These are phyloP conservation scores for Kazachstania africana DNA, from an alignment of 805 yeast species.

Conservation along the genomic window DNA sequence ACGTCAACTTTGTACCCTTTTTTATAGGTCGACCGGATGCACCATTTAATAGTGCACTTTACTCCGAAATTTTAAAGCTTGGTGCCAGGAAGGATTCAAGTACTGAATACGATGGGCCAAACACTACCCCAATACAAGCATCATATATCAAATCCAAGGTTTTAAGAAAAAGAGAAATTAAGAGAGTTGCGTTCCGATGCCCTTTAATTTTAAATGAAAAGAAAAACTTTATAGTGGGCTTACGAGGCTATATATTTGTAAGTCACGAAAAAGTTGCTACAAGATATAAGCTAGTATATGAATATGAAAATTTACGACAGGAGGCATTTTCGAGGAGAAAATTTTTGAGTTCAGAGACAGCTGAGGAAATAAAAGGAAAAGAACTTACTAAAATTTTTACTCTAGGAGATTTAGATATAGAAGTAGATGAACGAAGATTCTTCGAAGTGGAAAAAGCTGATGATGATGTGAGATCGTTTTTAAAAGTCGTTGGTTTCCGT, in stretches of 20 bases:
- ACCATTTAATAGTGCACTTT: constrained; percentile 36
- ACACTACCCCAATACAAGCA: constrained; percentile 32
- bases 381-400: constrained; percentile 29
- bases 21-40: constrained; percentile 33
- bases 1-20: constrained; percentile 50
- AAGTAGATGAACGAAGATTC: constrained; percentile 29
- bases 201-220: constrained; percentile 45
- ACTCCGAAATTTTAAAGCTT: constrained; percentile 39
- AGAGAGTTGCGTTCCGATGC: constrained; percentile 50
- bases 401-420: constrained; percentile 37
- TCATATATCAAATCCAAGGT: constrained; percentile 37
- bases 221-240: constrained; percentile 39
- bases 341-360: constrained; percentile 31
- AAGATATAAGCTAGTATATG: constrained; percentile 39
- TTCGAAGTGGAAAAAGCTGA: constrained; percentile 25
- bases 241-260: constrained; percentile 61
- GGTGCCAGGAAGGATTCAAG: constrained; percentile 8
- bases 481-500: constrained; percentile 62
- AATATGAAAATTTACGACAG: constrained; percentile 38
- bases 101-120: constrained; percentile 28
- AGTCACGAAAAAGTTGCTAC: constrained; percentile 40
- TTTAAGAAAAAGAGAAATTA: constrained; percentile 46
- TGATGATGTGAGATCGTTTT: constrained; percentile 32
- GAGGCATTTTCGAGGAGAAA: constrained; percentile 40
- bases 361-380: constrained; percentile 29